Evolutionary conservation across 2,329 filamentous ascomycete species (phyloP), one percentile per base, ranked within the genome.

Genomic region (Cladosporium sp.): DNA sequence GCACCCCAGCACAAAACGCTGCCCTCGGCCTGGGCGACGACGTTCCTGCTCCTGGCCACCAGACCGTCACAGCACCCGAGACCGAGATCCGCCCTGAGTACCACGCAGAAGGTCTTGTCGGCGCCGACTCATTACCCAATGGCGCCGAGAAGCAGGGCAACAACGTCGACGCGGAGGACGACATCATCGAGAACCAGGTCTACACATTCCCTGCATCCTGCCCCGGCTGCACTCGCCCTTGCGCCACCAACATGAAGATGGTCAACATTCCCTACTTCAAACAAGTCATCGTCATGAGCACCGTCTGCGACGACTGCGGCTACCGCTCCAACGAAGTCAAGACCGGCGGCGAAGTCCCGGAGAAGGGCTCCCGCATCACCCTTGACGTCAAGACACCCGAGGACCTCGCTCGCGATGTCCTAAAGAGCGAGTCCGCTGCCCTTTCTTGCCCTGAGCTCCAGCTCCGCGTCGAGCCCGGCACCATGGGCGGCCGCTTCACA

Each of bases 181-280:
- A 96, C n/a, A 94, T 97, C 66, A 81, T 94, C 48, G 90, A 95
- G 62, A 89, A 96, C 71, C 88, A 96, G 73, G 89, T 97, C 25
- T 97, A 97, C 78, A 87, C 86, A 59, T 94, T 99, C 76, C 93
- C 93, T 2, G 88, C 92, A 6, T 89, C 86, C 58, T 99, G 94
- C 73, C 94, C 94, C 0, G 93, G 90, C 61, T 99, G 94, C 79
- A 86, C 87, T 69, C 89, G 89, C 74, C 78, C 85, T 4, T 97
- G 92, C 75, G 85, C 86, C 3, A 96, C 95, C 9, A 92, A 96
- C 74, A 97, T 97, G 91, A 96, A 97, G 79, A 96, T 96, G 87
- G 91, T 97, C 58, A 91, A 96, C 68, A 97, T 99, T 61, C 94
- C 94, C 0, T 89, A 96, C 76, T 99, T 99, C 79, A 96, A 97